These are phyloP conservation scores for Wallacemonas sp. DNA, from an alignment of 208 protist species.

Conservation along the genomic window DNA sequence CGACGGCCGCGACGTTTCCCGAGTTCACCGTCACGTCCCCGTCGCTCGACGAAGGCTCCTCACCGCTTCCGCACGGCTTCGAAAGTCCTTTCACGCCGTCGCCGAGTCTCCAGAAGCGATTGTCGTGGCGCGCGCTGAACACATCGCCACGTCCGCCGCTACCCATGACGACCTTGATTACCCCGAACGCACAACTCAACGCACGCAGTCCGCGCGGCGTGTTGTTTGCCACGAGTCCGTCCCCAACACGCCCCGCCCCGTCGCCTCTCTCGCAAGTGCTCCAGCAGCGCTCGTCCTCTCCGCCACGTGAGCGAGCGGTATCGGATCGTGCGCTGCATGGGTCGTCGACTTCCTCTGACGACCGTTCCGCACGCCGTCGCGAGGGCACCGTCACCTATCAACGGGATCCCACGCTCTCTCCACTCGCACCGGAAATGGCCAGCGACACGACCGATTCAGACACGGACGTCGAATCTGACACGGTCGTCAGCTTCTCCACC, in stretches of 20 bases:
- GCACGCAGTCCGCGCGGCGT: neutral
- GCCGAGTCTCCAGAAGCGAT: neutral
- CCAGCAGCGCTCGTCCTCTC: too few species aligned
- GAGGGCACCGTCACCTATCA: neutral
- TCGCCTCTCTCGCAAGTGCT: too few species aligned
- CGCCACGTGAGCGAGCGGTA: too few species aligned
- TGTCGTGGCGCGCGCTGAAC: neutral
- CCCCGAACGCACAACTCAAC: too few species aligned
- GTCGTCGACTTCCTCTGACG: too few species aligned
- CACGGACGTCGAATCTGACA: neutral
- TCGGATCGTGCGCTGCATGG: too few species aligned
- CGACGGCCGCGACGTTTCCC: neutral
- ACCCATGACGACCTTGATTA: neutral
- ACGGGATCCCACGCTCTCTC: slow-evolving; percentile 5
- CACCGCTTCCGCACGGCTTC: neutral
- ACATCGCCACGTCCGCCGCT: neutral
- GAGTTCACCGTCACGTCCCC: neutral
- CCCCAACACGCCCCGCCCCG: slow-evolving; percentile 8
- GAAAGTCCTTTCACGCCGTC: slow-evolving; percentile 14
- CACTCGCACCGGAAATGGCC: slow-evolving; percentile 5
- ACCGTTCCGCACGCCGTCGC: too few species aligned
- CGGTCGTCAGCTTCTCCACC: slow-evolving; percentile 12
- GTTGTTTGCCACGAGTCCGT: slow-evolving; percentile 10
- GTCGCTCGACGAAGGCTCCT: slow-evolving; percentile 11
- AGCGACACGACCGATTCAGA: neutral